phyloP scores from a whole-genome alignment of 2,329 filamentous ascomycete species.

The Neofusicoccum cordaticola region DNA sequence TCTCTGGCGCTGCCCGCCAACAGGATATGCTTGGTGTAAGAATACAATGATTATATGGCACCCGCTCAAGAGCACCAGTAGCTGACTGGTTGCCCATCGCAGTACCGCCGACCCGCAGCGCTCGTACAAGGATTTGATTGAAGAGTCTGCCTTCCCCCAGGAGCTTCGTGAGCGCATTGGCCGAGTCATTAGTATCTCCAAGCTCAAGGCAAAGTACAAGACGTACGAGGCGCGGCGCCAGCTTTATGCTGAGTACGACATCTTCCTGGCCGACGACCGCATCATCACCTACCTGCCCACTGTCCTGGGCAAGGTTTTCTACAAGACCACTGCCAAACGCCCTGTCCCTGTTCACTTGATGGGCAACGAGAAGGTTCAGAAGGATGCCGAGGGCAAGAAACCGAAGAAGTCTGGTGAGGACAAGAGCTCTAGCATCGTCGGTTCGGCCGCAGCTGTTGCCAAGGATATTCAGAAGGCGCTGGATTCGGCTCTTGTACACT shows the following conservation, averaged over 20 bases:
- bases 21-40: conserved; percentile 15
- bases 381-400: conserved; percentile 48
- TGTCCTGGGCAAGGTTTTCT: conserved; percentile 87
- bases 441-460: conserved; percentile 64
- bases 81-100: neutral
- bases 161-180: conserved; percentile 48
- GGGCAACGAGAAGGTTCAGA: conserved; percentile 62
- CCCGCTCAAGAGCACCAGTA: neutral
- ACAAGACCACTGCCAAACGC: conserved; percentile 76
- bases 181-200: conserved; percentile 73
- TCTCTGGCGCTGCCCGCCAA: neutral
- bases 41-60: no score
- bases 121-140: conserved; percentile 84
- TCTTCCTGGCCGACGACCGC: conserved; percentile 90
- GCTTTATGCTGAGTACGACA: conserved; percentile 79
- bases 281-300: conserved; percentile 71
- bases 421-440: conserved; percentile 43
- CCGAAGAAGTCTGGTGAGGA: conserved; percentile 32
- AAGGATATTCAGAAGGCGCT: conserved; percentile 79
- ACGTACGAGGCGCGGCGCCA: conserved; percentile 80
- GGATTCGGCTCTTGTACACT: conserved; percentile 72
- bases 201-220: conserved; percentile 86
- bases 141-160: conserved; percentile 59
- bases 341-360: conserved; percentile 79
- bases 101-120: conserved; percentile 78